These are phyloP conservation scores for Podospora tetraspora DNA, from an alignment of 495 filamentous ascomycete species.

Conservation along the genomic window DNA sequence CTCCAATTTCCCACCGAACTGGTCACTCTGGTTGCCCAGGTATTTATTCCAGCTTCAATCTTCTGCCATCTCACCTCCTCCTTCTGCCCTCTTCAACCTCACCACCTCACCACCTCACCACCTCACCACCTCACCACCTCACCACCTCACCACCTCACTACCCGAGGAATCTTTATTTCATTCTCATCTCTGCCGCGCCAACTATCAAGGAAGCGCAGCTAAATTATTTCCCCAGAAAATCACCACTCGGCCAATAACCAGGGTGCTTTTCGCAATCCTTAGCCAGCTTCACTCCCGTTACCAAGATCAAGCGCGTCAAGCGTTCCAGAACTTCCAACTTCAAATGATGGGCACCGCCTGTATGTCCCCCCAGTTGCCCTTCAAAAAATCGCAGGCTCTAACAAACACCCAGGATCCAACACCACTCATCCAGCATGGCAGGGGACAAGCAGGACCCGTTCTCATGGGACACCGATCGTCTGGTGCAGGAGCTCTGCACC, in stretches of 20 bases:
- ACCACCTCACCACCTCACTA: background rate
- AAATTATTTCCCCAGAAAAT: too few species aligned
- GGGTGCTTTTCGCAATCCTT: background rate
- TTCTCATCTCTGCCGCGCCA: background rate
- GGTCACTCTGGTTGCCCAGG: background rate
- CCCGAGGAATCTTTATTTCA: background rate
- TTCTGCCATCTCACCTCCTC: background rate
- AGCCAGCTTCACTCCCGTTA: background rate
- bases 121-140: background rate
- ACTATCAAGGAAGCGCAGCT: background rate
- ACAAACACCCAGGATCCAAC: background rate
- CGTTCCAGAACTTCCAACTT: background rate
- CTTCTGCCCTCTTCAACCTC: background rate
- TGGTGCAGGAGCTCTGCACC: conserved; percentile 60
- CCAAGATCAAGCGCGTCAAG: background rate
- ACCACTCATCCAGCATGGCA: conserved; percentile 17
- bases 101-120: background rate
- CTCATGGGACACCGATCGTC: conserved; percentile 60
- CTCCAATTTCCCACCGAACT: background rate
- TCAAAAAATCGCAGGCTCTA: background rate
- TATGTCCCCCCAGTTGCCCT: background rate
- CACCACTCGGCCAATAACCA: background rate
- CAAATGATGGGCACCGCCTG: background rate
- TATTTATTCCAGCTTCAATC: background rate
- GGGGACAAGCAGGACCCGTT: conserved; percentile 52